These are phyloP conservation scores for Lomentospora prolificans DNA, from an alignment of 2,329 filamentous ascomycete species.

Conservation along the genomic window DNA sequence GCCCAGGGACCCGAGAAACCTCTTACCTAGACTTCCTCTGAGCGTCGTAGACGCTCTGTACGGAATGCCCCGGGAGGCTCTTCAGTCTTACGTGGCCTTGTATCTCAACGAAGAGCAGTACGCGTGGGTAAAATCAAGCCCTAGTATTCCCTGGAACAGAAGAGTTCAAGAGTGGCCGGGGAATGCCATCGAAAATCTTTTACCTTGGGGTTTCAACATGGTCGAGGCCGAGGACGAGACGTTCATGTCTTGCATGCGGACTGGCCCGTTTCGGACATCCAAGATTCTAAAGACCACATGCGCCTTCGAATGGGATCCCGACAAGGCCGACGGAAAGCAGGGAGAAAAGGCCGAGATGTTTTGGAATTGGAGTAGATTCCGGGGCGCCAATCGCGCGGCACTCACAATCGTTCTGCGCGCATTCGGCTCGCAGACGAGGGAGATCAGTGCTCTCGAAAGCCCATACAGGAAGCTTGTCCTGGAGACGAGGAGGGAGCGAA, in stretches of 20 bases:
- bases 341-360: conserved; percentile 12
- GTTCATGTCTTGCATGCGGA: conserved; percentile 24
- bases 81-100: conserved; percentile 4
- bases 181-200: background rate
- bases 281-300: conserved; percentile 9
- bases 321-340: background rate
- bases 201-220: conserved; percentile 19
- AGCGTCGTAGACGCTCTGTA: conserved; percentile 10
- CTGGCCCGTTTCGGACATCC: conserved; percentile 15
- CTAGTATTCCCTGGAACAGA: background rate
- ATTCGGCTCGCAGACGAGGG: conserved; percentile 21
- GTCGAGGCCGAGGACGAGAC: conserved; percentile 22
- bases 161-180: background rate
- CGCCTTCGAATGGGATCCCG: conserved; percentile 2
- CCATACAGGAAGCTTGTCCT: conserved; percentile 24
- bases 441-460: conserved; percentile 26
- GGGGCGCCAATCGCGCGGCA: conserved; percentile 34
- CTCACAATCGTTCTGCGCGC: conserved; percentile 31
- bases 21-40: background rate
- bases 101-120: conserved; percentile 7
- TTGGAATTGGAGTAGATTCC: conserved; percentile 22
- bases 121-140: conserved; percentile 9
- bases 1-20: background rate
- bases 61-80: conserved; percentile 14
- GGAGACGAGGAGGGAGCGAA: background rate